phyloP scores from a whole-genome alignment of 192 early-diverging fungal genomes.

The Powellomyces hirtus region DNA sequence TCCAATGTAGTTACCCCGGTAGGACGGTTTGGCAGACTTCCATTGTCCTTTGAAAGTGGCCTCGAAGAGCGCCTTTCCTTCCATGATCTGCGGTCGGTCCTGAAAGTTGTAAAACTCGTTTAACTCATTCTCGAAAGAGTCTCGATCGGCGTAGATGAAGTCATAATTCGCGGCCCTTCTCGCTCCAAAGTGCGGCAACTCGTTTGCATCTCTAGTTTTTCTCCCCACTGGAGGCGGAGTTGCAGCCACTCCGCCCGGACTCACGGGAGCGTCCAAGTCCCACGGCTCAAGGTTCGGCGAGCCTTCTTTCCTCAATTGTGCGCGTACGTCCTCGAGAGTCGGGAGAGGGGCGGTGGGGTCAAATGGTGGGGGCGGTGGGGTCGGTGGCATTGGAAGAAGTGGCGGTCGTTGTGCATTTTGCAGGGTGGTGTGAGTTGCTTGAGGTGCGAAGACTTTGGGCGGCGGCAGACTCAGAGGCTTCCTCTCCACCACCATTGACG shows the following conservation, averaged over 20 bases:
- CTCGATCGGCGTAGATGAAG: slow-evolving; percentile 47
- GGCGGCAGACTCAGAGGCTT: slow-evolving; percentile 30
- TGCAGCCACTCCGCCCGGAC: background rate
- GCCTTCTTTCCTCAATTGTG: background rate
- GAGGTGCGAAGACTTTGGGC: slow-evolving; percentile 25
- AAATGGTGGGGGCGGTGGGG: slow-evolving; percentile 28
- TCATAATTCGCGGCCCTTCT: slow-evolving; percentile 21
- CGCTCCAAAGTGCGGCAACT: background rate
- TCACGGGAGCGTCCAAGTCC: background rate
- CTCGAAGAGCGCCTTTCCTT: slow-evolving; percentile 34
- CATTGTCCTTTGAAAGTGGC: slow-evolving; percentile 18
- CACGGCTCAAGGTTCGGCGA: background rate
- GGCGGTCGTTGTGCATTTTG: slow-evolving; percentile 2
- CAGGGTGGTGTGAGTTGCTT: slow-evolving; percentile 23
- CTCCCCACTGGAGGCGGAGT: background rate
- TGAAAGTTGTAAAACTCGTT: slow-evolving; percentile 53
- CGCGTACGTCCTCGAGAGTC: background rate
- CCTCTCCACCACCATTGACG: slow-evolving; percentile 25
- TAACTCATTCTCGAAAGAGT: slow-evolving; percentile 45
- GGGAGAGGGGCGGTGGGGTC: slow-evolving; percentile 22
- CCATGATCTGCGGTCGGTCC: slow-evolving; percentile 29
- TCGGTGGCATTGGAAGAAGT: slow-evolving; percentile 13
- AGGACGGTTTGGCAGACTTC: background rate
- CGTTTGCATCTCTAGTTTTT: background rate
- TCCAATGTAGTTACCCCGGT: slow-evolving; percentile 36